Evolutionary conservation across 2,329 filamentous ascomycete genomes (phyloP).

Genomic region (Xylariaceae sp.): DNA sequence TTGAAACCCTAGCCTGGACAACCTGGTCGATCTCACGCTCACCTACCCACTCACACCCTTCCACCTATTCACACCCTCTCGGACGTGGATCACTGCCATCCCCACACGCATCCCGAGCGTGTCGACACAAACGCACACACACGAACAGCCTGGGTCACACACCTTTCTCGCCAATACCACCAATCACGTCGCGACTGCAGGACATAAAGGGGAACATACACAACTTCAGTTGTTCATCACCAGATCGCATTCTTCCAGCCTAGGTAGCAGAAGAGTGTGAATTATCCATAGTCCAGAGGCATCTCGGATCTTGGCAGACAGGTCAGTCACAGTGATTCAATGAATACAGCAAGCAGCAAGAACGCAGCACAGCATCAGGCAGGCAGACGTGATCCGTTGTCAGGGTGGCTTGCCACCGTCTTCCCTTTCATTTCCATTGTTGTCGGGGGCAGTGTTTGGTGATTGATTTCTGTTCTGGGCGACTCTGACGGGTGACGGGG

Average conservation of each 20-base stretch:
- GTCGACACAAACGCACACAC: background rate
- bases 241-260: conserved; percentile 8
- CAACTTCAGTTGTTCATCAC: conserved; percentile 10
- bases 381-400: background rate
- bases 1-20: conserved; percentile 13
- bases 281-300: background rate
- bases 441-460: background rate
- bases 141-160: conserved; percentile 11
- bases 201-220: conserved; percentile 1
- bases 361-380: background rate
- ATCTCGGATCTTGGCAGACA: background rate
- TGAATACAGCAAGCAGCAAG: background rate
- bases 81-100: conserved; percentile 1
- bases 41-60: background rate
- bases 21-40: background rate
- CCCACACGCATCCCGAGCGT: conserved; percentile 12
- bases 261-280: too few relatives aligned
- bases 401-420: background rate
- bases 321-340: background rate
- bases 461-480: background rate
- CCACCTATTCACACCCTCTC: background rate
- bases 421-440: background rate
- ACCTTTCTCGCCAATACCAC: conserved; percentile 15
- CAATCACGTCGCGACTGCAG: conserved; percentile 14
- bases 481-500: background rate